Evolutionary conservation across 1,284 basidiomycete species (phyloP).

Genomic region (Cryptococcus amylolentus): DNA sequence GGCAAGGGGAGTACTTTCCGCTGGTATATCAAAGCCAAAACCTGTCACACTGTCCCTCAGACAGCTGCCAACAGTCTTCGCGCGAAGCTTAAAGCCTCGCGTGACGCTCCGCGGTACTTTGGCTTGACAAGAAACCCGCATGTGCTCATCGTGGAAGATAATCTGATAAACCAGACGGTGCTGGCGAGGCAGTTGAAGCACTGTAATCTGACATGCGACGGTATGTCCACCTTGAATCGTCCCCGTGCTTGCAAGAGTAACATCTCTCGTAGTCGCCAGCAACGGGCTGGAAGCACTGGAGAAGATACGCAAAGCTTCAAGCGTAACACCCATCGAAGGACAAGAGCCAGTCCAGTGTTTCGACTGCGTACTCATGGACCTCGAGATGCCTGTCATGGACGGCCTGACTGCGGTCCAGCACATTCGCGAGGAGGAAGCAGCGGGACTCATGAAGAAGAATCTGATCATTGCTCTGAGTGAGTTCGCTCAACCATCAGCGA

Average conservation of each 20-base stretch:
- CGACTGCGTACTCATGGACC: slow-evolving; percentile 47
- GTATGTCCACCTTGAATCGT: slow-evolving; percentile 9
- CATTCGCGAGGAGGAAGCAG: slow-evolving; percentile 37
- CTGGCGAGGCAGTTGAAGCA: slow-evolving; percentile 31
- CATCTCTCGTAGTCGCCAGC: slow-evolving; percentile 29
- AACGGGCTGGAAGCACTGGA: slow-evolving; percentile 51
- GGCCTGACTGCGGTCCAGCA: slow-evolving; percentile 39
- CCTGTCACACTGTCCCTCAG: slow-evolving; percentile 9
- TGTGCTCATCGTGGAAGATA: slow-evolving; percentile 46
- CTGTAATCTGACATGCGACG: slow-evolving; percentile 30
- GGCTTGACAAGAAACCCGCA: slow-evolving; percentile 21
- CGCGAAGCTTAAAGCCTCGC: neutral
- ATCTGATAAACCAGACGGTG: slow-evolving; percentile 50
- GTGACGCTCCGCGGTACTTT: slow-evolving; percentile 7
- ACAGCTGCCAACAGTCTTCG: neutral
- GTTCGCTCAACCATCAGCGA: slow-evolving; percentile 1
- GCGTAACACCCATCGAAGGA: slow-evolving; percentile 5
- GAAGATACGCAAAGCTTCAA: slow-evolving; percentile 34
- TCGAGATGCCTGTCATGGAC: slow-evolving; percentile 50
- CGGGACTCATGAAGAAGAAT: slow-evolving; percentile 23
- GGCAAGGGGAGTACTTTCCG: slow-evolving; percentile 52
- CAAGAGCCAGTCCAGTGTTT: slow-evolving; percentile 22
- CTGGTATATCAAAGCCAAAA: slow-evolving; percentile 42
- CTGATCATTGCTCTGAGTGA: slow-evolving; percentile 45
- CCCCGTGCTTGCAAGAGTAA: neutral